Evolutionary conservation across 2,329 filamentous ascomycete species (phyloP), one percentile per base, ranked within the genome.

Genomic region (Exutisphaerella laricina): DNA sequence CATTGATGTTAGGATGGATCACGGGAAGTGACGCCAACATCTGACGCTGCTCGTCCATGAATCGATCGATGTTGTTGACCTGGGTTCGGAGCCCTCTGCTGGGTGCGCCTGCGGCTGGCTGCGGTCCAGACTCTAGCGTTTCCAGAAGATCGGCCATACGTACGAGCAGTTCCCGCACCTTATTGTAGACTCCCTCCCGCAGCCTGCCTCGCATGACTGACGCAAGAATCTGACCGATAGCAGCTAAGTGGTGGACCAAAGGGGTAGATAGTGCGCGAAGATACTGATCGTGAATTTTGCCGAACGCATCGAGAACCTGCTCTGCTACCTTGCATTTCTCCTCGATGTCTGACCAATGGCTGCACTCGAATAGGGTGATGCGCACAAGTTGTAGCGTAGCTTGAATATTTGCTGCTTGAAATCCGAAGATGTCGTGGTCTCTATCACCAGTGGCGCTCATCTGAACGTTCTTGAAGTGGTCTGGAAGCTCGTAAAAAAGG

Each of bases 371-470:
- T 4, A 74, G 57, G 4, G 71, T 63, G 63, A 74, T 73, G 12
- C 71, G 67, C 3, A 74, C 62, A 7, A 74, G 63, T 46, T 71
- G 69, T 6, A 72, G 48, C 0, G 71, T 74, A 1, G 70, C 70
- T 37, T 68, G 64, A 13, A 74, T 73, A 49, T 74, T 73, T 17
- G 72, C 72, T 4, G 71, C 69, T 49, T 75, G 72, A 23, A 74
- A 74, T 1, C 68, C 66, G 45, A 66, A 69, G 4, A 69, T 57
- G 42, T 71, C 67, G 16, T 65, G 60, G 3, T 46, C 45, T 12
- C 46, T 49, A 38, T 69, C 63, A 50, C 54, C 60, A 43, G 66
- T 61, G 22, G 53, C 48, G 1, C 48, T 53, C 1, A 47, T 42
- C 5, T 47, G 50, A 30, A 44, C 55, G 17, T 57, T 46, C 34